Base-by-base conservation (phyloP, 2,329 filamentous ascomycete species). In the Penicillium sp. region DNA sequence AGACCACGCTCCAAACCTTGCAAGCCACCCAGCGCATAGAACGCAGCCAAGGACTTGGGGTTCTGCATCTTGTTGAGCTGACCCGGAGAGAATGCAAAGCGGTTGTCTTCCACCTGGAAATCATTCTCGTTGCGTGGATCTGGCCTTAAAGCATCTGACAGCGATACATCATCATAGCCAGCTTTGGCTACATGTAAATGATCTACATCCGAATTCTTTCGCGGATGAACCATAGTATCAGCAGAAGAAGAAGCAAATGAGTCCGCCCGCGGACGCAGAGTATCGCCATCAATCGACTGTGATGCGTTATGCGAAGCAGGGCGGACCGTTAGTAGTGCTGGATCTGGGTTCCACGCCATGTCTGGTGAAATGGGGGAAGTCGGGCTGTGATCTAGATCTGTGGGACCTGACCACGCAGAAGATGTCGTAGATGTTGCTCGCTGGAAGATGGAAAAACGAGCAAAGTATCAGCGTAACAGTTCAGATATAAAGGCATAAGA, bases 41-140 rank as follows among this genome's bases (percentile, higher is more conserved):
- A 96, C 1, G 92, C 92, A 11, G 87, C 80, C 54, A 96, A 75
- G 57, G 86, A 95, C 77, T 96, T 96, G 3, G 92, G 92, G 69
- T 95, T 94, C 58, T 93, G 85, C 76, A 96, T 83, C 73, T 96
- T 96, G 65, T 86, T 88, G 59, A 97, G 80, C 67, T 95, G 87
- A 13, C 92, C 92, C 0, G 73, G 73, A 2, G 86, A 85, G 69
- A 91, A 96, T 14, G 91, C 92, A 67, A 96, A 96, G 0, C 88
- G 88, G 70, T 94, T 96, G 70, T 91, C 80, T 5, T 87, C 81
- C 10, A 93, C 86, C 13, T 84, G 65, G 64, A 95, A 96, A 58
- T 93, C 90, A 16, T 77, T 80, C 69, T 92, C 89, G 49, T 86
- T 89, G 6, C 90, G 89, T 36, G 85, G 81, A 68, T 95, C 91